Conservation (phyloP, 495 filamentous ascomycete species). For the Podospora pseudopauciseta region DNA sequence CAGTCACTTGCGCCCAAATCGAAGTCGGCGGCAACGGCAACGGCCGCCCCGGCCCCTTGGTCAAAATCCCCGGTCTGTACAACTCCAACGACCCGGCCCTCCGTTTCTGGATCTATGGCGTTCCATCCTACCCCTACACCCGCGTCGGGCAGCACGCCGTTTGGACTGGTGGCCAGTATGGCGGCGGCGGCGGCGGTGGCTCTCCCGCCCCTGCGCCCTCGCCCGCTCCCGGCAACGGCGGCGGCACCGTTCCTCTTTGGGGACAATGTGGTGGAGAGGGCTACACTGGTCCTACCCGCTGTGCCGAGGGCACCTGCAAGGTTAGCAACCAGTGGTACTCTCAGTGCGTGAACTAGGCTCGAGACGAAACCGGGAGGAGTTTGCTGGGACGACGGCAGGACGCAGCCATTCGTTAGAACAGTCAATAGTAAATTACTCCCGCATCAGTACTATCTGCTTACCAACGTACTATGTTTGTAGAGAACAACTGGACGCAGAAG, state of each 20-base stretch:
- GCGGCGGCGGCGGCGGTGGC: conserved; percentile 3
- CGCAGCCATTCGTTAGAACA: too few relatives aligned
- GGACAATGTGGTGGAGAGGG: conserved; percentile 19
- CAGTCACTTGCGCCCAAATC: conserved; percentile 45
- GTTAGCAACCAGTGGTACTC: conserved; percentile 17
- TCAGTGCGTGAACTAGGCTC: conserved; percentile 15
- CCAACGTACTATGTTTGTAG: too few relatives aligned
- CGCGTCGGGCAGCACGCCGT: conserved; percentile 16
- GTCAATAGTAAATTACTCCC: too few relatives aligned
- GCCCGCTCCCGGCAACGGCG: conserved; percentile 6
- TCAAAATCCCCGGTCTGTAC: conserved; percentile 50
- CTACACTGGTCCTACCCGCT: conserved; percentile 12
- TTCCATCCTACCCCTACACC: conserved; percentile 12
- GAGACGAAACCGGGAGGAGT: too few relatives aligned
- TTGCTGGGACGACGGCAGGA: too few relatives aligned
- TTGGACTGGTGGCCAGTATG: conserved; percentile 12
- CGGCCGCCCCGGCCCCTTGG: conserved; percentile 36
- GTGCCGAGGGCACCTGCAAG: conserved; percentile 15
- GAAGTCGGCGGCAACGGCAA: conserved; percentile 43
- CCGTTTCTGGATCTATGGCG: conserved; percentile 23
- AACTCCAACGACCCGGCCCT: conserved; percentile 39
- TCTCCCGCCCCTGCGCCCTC: not conserved
- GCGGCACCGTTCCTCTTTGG: conserved; percentile 8
- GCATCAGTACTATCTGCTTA: too few relatives aligned
- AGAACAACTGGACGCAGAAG: too few relatives aligned